A percentile compares a stretch with the other conserved stretches of the same genome.
phyloP scores from a whole-genome alignment of 768 basidiomycete genomes.

The Gyrodon lividus region DNA sequence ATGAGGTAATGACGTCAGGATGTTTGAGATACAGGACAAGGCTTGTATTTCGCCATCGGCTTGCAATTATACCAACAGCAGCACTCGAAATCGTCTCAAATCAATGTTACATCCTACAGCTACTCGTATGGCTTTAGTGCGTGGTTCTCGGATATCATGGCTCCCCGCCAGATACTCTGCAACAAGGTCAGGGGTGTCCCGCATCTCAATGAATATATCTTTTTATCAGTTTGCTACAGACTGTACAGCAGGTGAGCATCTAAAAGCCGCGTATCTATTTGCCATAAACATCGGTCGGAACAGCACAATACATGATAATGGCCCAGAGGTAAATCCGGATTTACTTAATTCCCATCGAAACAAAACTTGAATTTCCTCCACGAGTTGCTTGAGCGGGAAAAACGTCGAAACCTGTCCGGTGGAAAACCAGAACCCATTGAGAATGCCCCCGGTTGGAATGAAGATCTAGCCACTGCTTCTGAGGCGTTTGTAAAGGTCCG shows the following conservation, averaged over 20 bases:
- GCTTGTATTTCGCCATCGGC: too few relatives aligned
- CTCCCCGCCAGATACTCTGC: neutral
- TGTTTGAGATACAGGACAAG: neutral
- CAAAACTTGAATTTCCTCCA: neutral
- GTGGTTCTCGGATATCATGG: neutral
- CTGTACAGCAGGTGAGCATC: slow-evolving; percentile 25
- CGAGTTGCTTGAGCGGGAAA: slow-evolving; percentile 53
- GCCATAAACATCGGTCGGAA: neutral
- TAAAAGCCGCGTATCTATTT: neutral
- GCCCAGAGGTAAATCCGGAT: slow-evolving; percentile 43
- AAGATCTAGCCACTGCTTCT: slow-evolving; percentile 58
- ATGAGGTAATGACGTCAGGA: slow-evolving; percentile 24
- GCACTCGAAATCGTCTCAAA: too few relatives aligned
- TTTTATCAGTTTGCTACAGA: slow-evolving; percentile 10
- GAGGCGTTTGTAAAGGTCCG: slow-evolving; percentile 65
- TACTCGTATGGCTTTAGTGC: neutral
- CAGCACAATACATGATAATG: slow-evolving; percentile 59
- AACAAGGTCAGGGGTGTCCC: neutral
- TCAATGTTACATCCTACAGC: neutral
- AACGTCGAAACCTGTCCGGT: slow-evolving; percentile 46
- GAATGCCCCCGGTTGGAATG: slow-evolving; percentile 73
- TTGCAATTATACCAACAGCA: neutral
- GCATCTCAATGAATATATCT: neutral
- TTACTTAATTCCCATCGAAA: neutral
- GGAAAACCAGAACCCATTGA: slow-evolving; percentile 47